Percentiles rank a stretch among this genome's conserved stretches.
These are phyloP conservation scores for Colletotrichum sp. DNA, from an alignment of 2,329 filamentous ascomycete genomes.

Conservation along the genomic window DNA sequence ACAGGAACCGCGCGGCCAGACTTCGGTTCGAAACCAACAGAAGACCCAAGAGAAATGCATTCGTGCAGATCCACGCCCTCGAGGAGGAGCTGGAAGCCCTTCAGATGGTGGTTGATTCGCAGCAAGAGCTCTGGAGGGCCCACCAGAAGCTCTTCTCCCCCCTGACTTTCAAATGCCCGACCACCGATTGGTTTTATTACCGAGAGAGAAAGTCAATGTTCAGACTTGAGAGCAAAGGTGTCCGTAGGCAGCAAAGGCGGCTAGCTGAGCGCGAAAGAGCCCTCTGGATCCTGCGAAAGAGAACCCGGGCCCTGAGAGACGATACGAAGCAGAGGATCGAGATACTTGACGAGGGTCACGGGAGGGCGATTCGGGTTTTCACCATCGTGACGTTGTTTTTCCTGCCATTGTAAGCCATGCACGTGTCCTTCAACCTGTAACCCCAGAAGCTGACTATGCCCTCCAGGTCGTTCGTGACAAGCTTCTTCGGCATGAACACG, in stretches of 20 bases:
- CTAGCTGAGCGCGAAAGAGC: neutral
- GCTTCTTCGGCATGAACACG: conserved; percentile 50
- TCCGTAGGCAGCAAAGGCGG: neutral
- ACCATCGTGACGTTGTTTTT: conserved; percentile 47
- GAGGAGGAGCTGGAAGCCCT: conserved; percentile 26
- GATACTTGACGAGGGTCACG: conserved; percentile 32
- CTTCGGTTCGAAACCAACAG: conserved; percentile 17
- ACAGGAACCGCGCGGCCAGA: neutral
- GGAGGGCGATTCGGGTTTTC: conserved; percentile 38
- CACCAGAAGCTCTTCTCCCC: neutral
- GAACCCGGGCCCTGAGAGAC: conserved; percentile 16
- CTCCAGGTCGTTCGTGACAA: conserved; percentile 30
- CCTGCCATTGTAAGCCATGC: conserved; percentile 34
- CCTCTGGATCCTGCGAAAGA: neutral
- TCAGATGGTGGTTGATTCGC: neutral
- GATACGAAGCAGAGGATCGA: conserved; percentile 30
- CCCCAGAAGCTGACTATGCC: neutral
- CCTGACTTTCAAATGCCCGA: neutral
- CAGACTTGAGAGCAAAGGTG: neutral
- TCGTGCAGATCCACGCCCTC: conserved; percentile 23
- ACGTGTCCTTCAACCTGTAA: too few relatives aligned
- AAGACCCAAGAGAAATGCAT: conserved; percentile 19
- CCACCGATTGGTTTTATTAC: neutral
- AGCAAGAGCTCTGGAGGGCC: neutral
- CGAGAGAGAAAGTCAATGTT: neutral